phyloP scores from a whole-genome alignment of 371 early-diverging fungal genomes.

The Mucor piriformis region DNA sequence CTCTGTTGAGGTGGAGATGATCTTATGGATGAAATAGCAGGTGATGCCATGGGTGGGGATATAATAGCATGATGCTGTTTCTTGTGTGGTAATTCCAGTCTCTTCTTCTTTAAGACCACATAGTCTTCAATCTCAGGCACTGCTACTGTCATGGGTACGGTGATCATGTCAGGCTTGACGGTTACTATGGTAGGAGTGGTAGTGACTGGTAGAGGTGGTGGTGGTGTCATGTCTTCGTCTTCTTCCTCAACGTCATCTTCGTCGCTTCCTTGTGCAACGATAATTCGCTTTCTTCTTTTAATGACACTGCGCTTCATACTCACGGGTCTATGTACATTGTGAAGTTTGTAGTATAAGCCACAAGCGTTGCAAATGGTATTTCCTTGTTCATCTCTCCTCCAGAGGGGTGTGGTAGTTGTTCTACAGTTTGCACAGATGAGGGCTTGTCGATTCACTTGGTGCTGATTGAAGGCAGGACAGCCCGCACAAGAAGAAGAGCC shows the following conservation, averaged over 20 bases:
- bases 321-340: slow-evolving; percentile 76
- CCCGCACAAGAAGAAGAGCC: slow-evolving; percentile 72
- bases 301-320: slow-evolving; percentile 85
- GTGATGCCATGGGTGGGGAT: not conserved
- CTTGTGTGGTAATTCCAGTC: slow-evolving; percentile 2
- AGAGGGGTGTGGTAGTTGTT: slow-evolving; percentile 87
- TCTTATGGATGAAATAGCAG: not conserved
- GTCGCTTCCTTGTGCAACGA: slow-evolving; percentile 31
- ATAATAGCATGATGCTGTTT: slow-evolving; percentile 3
- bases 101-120: slow-evolving; percentile 14
- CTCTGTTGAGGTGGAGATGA: not conserved
- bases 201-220: not conserved
- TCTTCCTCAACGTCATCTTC: slow-evolving; percentile 9
- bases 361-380: slow-evolving; percentile 88
- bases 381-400: slow-evolving; percentile 84
- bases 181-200: not conserved
- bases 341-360: slow-evolving; percentile 85
- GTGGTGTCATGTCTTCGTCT: not conserved
- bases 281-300: slow-evolving; percentile 82
- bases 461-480: slow-evolving; percentile 76
- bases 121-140: slow-evolving; percentile 42
- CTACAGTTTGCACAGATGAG: slow-evolving; percentile 78
- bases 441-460: slow-evolving; percentile 57
- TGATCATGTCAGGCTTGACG: not conserved
- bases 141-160: not conserved